Base-by-base conservation (phyloP, 2,329 filamentous ascomycete genomes). In the Arthrobotrys iridis region DNA sequence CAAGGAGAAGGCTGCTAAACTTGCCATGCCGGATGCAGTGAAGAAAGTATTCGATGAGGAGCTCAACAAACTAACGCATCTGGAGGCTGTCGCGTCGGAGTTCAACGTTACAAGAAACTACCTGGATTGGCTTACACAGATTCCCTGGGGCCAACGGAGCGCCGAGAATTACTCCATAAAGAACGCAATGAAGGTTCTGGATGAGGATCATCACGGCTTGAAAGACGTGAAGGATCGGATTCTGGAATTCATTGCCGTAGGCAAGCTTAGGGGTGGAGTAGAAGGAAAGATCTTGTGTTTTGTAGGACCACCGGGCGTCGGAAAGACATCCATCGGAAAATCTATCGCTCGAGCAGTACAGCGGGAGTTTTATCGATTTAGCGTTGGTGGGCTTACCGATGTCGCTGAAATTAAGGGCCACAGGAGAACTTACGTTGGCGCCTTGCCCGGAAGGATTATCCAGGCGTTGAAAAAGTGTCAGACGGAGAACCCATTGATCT, bases 181-280 rank as follows among this genome's bases (percentile, higher is more conserved):
- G 79, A 91, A 99, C 79, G 95, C 95, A 5, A 90, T 93, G 83
- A 90, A 87, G 60, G 94, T 99, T 6, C 84, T 99, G 65, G 93
- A 99, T 78, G 93, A 98, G 82, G 95, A 99, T 81, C 95, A 99
- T 81, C 93, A 99, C 81, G 95, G 95, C 0, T 83, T 99, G 65
- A 96, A 99, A 81, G 96, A 99, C 80, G 95, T 99, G 82, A 99
- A 99, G 83, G 95, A 99, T 81, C 92, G 96, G 11, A 99, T 99
- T 77, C 84, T 99, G 6, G 95, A 99, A 82, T 99, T 99, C 81
- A 99, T 99, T 79, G 95, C 95, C 0, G 95, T 99, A 3, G 95
- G 95, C 35, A 99, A 99, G 84, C 88, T 99, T 26, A 90, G 95
- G 52, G 95, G 96, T 41, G 97, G 94, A 0, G 95, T 99, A 0